Evolutionary conservation across 78 protist genomes (phyloP).

Genomic region (Guillardia theta): DNA sequence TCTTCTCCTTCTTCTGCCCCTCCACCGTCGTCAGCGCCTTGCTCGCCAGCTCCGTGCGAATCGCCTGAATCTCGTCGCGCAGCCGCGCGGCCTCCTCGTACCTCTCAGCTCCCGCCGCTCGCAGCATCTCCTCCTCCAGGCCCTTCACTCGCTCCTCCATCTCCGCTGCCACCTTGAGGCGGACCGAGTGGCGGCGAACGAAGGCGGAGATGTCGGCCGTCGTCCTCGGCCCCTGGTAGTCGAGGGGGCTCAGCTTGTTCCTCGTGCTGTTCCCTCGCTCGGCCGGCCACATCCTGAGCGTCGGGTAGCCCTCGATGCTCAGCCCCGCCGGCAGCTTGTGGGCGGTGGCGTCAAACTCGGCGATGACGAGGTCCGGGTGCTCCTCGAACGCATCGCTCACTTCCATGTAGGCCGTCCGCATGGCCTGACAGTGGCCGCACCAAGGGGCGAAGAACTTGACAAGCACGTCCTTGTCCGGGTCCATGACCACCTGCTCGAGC

Average conservation of each 20-base stretch:
- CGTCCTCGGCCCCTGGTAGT: neutral
- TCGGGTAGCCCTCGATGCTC: neutral
- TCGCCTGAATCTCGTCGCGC: neutral
- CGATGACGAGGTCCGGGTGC: neutral
- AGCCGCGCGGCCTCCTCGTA: neutral
- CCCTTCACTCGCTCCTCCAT: neutral
- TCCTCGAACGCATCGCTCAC: neutral
- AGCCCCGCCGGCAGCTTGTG: neutral
- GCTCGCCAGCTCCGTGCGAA: neutral
- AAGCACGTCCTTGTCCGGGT: neutral
- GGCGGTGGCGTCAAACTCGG: neutral
- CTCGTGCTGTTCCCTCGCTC: neutral
- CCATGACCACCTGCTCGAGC: neutral
- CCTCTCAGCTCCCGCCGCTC: neutral
- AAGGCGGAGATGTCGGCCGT: neutral
- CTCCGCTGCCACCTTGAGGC: neutral
- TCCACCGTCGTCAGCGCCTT: neutral
- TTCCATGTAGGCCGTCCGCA: neutral
- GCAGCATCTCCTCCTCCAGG: neutral
- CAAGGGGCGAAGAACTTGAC: neutral
- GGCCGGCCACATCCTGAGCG: neutral
- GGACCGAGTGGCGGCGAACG: neutral
- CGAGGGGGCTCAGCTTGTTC: neutral
- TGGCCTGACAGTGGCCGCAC: constrained; percentile 29
- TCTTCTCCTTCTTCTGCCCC: neutral